Evolutionary conservation across 176 grass and related monocot genomes (phyloP), one percentile per base, ranked within the genome.

Genomic region (Cenchrus fungigraminus): DNA sequence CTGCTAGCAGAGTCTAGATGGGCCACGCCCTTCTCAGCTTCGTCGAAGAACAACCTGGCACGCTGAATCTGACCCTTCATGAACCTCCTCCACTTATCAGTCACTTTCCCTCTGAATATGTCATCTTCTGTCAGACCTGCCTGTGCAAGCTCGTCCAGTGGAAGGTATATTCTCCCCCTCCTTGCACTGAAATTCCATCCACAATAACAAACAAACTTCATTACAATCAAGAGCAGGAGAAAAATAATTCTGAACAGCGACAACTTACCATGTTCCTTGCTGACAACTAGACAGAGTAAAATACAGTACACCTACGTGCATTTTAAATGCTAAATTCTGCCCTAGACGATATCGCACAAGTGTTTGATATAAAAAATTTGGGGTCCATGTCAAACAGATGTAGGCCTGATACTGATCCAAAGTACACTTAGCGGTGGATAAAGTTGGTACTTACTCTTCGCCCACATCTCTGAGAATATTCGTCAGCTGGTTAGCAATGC

Each of bases 381-480:
- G 76, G 46, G 29, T 68, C 52, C 37, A 37, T 82, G 58, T 45
- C 69, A 44, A 56, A 74, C 40, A 56, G 79, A 86, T 29, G 56
- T 63, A 63, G 5, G n/a, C 49, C 29, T 54, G 9, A 31, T 42
- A 22, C 60, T 74, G 19, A 65, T 37, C 16, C 29, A 32, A 3
- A 13, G 73, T 51, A 83, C 52, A 40, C 17, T 42, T 29, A 22
- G 29, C 5, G 58, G 13, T 56, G 71, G 32, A 78, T 29, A 61
- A 25, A 57, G 59, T 62, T 12, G 81, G 55, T 25, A 86, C 91
- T 85, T 88, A 98, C 97, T 96, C 97, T 89, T 98, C 97, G 64
- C 97, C 93, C 46, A 98, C 97, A 69, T 98, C 97, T 79, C 97
- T 86, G 55, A 98, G 93, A 78, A 98, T 98, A 83, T 98, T 98